Evolutionary conservation across 495 filamentous ascomycete genomes (phyloP), one percentile per base, ranked within the genome.

Genomic region (Penicillium subrubescens): DNA sequence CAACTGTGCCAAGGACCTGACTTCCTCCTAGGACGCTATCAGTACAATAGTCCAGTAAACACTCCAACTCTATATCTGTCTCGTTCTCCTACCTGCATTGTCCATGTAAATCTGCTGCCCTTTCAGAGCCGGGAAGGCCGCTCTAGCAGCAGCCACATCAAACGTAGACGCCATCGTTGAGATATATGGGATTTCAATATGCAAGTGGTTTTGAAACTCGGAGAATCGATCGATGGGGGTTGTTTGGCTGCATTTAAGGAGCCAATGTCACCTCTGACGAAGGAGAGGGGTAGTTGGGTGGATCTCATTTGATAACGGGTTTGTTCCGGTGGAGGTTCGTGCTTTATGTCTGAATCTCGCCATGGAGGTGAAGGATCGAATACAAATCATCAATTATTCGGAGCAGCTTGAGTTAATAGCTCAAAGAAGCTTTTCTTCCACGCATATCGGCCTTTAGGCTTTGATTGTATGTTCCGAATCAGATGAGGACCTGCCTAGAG

Each of bases 71-170:
- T 21, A 23, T 21, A 11, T 4, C 7, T 41, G 27, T 37, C 4
- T 44, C 25, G 6, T 23, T 27, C 21, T 51, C 39, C 2, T 29
- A 77, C 73, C 75, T 5, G 90, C 90, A 67, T 92, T 92, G 68
- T 93, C 89, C 67, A 92, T 82, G 71, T 84, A 91, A 37, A 92
- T 79, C 67, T 92, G 89, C 41, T 86, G 77, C 64, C 87, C 81
- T 27, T 83, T 63, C 50, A 92, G 71, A 17, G 89, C 88, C 55
- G 89, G 89, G 82, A 93, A 92, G 27, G 79, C 76, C 53, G 81
- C 73, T 54, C 85, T 85, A n/a, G 83, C 84, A 15, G 73, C 69
- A 8, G 78, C 67, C 44, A 92, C 75, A 65, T 87, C 75, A 71
- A 91, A 83, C 35, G 60, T 46, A 55, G 63, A 52, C 7, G 61